Evolutionary conservation across 805 yeast genomes (phyloP), one percentile per base, ranked within the genome.

Genomic region (Ogataea minuta): DNA sequence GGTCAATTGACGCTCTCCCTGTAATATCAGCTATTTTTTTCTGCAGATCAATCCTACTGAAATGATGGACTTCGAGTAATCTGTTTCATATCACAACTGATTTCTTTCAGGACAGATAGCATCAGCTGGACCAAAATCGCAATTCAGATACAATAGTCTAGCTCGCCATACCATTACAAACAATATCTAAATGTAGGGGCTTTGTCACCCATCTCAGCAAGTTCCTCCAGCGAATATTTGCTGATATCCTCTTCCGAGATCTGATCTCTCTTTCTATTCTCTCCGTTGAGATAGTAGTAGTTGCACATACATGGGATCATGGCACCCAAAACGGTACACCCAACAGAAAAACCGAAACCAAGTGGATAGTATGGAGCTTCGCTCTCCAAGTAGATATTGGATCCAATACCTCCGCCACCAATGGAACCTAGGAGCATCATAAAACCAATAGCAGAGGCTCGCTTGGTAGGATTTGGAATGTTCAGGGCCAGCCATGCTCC

Each of bases 381-480:
- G 4, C 29, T 27, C 7, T 41, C 42, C 7, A 46, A 23, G 20
- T 47, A 47, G 23, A 47, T 47, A 24, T 47, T 47, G 25, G 51
- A 47, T 3, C 51, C 51, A 14, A 47, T 47, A 9, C 51, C 46
- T 25, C 52, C 51, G 2, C 49, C 49, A 3, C 51, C 51, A 3
- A 71, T 53, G 14, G 53, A 52, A 14, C 66, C 57, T 46, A 68
- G 67, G 30, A 69, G 59, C 54, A 68, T 72, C 41, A 68, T 70
- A 15, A 68, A 66, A 42, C 70, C 59, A 6, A 65, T 68, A 33
- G 75, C 76, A 9, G 74, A 60, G 12, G 64, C 48, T 41, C 71
- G 67, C 6, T 74, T 74, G 8, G 70, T 43, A 1, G 69, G 61
- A 48, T 47, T 44, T 1, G 49, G 46, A 14, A 47, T 47, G 31